Base-by-base conservation (phyloP, 768 basidiomycete species). In the Neoboletus brunneissimus region DNA sequence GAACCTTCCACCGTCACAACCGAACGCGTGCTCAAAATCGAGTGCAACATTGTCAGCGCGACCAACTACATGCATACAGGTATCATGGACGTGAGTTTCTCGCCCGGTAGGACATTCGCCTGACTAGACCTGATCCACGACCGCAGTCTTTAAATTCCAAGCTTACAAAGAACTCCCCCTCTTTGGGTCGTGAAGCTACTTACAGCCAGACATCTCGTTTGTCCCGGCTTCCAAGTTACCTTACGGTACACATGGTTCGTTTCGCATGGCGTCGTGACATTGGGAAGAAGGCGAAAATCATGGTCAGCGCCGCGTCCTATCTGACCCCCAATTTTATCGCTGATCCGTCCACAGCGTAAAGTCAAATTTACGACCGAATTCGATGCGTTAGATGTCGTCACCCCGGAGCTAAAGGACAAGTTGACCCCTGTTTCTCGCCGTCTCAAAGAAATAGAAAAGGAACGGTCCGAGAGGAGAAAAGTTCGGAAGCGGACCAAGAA, bases 251-350 rank as follows among this genome's bases (percentile, higher is more conserved):
- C 64, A 91, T 98, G 89, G 94, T 95, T 13, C 89, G 97, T 46
- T 99, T 98, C 71, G 88, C 87, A 53, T 99, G 97, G 97, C 79
- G 92, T 57, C 79, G 83, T 37, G 97, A 98, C 62, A 94, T 97
- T 56, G 74, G 73, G 50, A 93, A 88, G 77, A 98, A 98, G 68
- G 86, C 96, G 2, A 98, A 99, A 76, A 96, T 98, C 69, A 94
- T 99, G 96, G 89, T 89, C 57, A 43, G 75, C 64, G 29, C 6
- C 54, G 0, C 20, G 9, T 42, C 31, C 18, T 8, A 25, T 44
- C 18, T 10, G 8, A 35, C 48, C 15, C 5, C 18, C 6, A 2
- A 11, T 15, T 25, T 22, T 46, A 18, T n/a, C 20, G 22, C 50
- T 40, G 7, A 32, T 55, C 22, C 27, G 13, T 47, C 20, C 52